These are phyloP conservation scores for Phlyctochytrium bullatum DNA, from an alignment of 192 early-diverging fungal species.

Conservation along the genomic window DNA sequence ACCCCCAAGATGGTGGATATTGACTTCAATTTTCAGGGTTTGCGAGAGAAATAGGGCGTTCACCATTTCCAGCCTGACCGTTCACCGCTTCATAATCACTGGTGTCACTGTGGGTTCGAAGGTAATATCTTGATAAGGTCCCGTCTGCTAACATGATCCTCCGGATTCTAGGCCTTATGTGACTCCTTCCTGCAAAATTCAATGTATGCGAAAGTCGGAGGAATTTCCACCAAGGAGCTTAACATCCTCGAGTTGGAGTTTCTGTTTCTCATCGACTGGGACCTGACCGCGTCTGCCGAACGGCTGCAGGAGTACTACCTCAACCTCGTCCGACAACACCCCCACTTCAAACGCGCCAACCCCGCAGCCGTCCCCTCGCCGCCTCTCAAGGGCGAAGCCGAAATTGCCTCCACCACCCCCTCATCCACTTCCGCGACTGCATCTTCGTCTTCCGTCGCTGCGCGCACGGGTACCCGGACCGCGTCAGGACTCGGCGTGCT, in stretches of 20 bases:
- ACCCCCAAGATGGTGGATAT: background rate
- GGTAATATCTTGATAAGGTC: slow-evolving; percentile 5
- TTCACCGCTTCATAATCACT: slow-evolving; percentile 56
- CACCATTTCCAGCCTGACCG: slow-evolving; percentile 90
- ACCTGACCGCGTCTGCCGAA: slow-evolving; percentile 71
- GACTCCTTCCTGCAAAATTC: slow-evolving; percentile 62
- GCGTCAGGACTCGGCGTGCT: too few species aligned
- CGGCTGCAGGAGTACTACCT: slow-evolving; percentile 90
- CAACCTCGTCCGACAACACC: slow-evolving; percentile 76
- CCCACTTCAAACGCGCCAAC: slow-evolving; percentile 12
- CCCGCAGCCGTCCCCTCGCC: background rate
- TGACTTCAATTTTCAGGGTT: slow-evolving; percentile 46
- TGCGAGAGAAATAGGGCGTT: slow-evolving; percentile 64
- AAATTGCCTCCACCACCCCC: too few species aligned
- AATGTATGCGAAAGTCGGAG: slow-evolving; percentile 94
- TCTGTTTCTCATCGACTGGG: slow-evolving; percentile 86
- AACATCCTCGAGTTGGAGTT: slow-evolving; percentile 88
- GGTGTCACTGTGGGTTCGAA: slow-evolving; percentile 28
- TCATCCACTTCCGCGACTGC: background rate
- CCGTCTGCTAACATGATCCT: background rate
- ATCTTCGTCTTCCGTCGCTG: background rate
- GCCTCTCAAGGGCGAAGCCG: too few species aligned
- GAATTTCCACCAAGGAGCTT: slow-evolving; percentile 87
- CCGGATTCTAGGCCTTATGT: slow-evolving; percentile 25
- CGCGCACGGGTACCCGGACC: background rate